Base-by-base conservation (phyloP, 164 flowering plant species). In the Macadamia integrifolia region DNA sequence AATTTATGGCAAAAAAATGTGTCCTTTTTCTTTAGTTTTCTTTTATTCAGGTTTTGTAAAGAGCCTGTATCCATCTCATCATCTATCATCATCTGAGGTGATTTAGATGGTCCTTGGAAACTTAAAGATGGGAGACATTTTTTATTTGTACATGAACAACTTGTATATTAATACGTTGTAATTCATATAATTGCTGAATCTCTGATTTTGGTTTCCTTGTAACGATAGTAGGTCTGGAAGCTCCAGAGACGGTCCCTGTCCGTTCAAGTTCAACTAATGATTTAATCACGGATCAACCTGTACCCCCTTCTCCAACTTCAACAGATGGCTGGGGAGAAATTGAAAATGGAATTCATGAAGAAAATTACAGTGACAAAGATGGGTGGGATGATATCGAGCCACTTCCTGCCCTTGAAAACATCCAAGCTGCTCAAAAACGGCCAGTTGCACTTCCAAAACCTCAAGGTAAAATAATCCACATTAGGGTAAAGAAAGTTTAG, bases 321-420 rank as follows among this genome's bases (percentile, higher is more conserved):
- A 87, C 91, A 28, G 99, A 95, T 84, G 97, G 98, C 35, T 95
- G 99, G 98, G 99, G 97, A 74, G 99, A 92, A 69, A 76, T 91
- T 65, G 99, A 87, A 66, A 89, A 89, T 78, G 97, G 97, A 63
- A 79, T 86, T 69, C 69, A 72, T 69, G 95, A 80, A 58, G 92
- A 79, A 35, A 76, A 77, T 72, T 91, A 83, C 0, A 72, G 59
- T 69, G 96, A 91, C 50, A 91, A 92, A 77, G 98, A 95, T 70
- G 93, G 90, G 0, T 95, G 98, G 99, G 99, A 92, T 82, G 98
- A 92, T 69, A 67, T 95, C 55, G 94, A 87, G 79, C 90, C 95
- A 50, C 71, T 86, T 71, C 84, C 93, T 56, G 87, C 81, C 60
- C 94, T 92, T 66, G 85, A 94, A 61, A 91, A 76, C 77, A 95